Evolutionary conservation across 1,284 basidiomycete species (phyloP), one percentile per base, ranked within the genome.

Genomic region (Phlebopus sp.): DNA sequence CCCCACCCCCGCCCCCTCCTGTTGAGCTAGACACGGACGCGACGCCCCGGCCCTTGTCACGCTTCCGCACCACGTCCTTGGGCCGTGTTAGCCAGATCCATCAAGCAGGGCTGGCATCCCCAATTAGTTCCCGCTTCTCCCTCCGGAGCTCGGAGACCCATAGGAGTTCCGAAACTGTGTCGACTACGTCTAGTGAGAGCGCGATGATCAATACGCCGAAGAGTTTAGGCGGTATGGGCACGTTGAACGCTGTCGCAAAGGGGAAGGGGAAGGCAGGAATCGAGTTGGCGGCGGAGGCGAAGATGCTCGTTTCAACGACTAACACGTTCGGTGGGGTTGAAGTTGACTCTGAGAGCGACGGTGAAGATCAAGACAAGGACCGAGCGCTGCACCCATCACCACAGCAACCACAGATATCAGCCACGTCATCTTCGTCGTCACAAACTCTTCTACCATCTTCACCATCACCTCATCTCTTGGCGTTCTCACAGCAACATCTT

Each of bases 381-480:
- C 4, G 11, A 35, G 11, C 34, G 18, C 25, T 34, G 11, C 42
- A 19, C 14, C 14, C 21, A 39, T 27, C n/a, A 14, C 21, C 71
- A 69, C 27, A 68, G 72, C 7, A 79, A 78, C 53, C 69, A 66
- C n/a, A 76, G 74, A 15, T 78, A 29, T 29, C 27, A 29, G 9
- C 27, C 27, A 29, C 27, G 8, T 29, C 27, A 29, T 9, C 27
- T 9, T 29, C 27, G 9, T 29, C 27, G 9, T 29, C 10, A 29
- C 27, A 29, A 29, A 8, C 8, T 29, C 27, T 9, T 11, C 27
- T 8, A 9, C 27, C 27, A 29, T 29, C 27, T 11, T 9, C 27
- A 9, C 27, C 27, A 23, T 23, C 21, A 23, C 6, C 21, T 6
- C 21, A 23, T 23, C 21, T 6, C 21, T 4, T 23, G 6, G 21